Conservation (phyloP, 495 filamentous ascomycete genomes). For the Penicillium steckii region DNA sequence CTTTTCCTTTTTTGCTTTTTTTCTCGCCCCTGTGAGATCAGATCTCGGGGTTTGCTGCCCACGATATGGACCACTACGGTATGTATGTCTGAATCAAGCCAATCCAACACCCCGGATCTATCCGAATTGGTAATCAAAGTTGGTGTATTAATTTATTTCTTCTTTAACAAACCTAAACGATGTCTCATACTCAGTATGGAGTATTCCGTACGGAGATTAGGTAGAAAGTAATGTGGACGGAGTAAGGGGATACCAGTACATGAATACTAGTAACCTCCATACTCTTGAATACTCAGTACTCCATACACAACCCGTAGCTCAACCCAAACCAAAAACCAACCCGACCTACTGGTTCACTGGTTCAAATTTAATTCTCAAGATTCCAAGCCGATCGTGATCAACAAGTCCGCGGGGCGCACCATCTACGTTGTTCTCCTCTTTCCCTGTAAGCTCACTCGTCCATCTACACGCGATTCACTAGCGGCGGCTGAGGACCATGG, state of each 20-base stretch:
- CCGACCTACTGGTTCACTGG: no score
- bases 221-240: no score
- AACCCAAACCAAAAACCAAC: no score
- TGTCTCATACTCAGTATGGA: no score
- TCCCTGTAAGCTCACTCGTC: background rate
- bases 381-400: background rate
- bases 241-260: no score
- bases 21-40: background rate
- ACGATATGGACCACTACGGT: background rate
- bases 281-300: no score
- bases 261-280: no score
- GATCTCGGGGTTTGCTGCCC: slow-evolving; percentile 2
- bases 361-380: background rate
- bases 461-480: background rate
- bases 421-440: background rate
- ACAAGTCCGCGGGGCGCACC: background rate
- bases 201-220: no score
- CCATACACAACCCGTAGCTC: background rate
- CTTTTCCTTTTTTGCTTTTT: background rate
- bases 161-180: no score
- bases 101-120: background rate
- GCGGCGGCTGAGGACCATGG: slow-evolving; percentile 16
- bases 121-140: background rate
- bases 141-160: no score
- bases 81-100: no score